Evolutionary conservation across 1,284 basidiomycete genomes (phyloP), one percentile per base, ranked within the genome.

Genomic region (Cryptococcus floricola): DNA sequence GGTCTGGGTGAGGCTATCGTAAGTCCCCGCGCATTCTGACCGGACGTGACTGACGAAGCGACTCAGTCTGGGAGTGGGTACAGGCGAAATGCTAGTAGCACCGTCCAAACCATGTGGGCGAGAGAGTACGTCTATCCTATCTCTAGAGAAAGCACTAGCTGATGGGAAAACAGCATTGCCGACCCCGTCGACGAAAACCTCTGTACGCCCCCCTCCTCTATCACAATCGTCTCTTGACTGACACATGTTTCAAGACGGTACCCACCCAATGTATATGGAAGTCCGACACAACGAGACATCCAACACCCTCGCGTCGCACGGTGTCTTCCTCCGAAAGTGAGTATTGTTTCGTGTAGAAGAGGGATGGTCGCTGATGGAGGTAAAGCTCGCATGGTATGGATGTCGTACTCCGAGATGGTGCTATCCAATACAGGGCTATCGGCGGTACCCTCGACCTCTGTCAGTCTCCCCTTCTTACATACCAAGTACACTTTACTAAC

Each of bases 1-100:
- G 89, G 89, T 0, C 77, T 91, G 8, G 88, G 88, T 4, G 88
- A 91, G 68, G 82, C 84, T 19, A 80, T 88, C 28, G 81, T 85
- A 1, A 43, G 50, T 58, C 34, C 83, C 38, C 27, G 14, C 28
- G 19, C 16, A n/a, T 34, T 39, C 34, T 37, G 19, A 46, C 14
- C 38, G 38, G 19, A 16, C 18, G 27, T 16, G 25, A 39, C 54
- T 57, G 51, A 61, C 50, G 37, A 19, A 19, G 19, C 19, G 43
- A 13, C 39, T 48, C 53, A 46, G 63, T 53, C 46, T 31, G 50
- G 39, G 12, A 56, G 53, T 25, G 58, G 54, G 39, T 60, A 52
- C 47, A 56, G 49, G 31, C 49, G 58, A n/a, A 60, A 54, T 16
- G 38, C 47, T 31, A 56, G 48, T 23, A 57, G 49, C 50, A 60